A percentile compares a stretch with the other conserved stretches of the same genome.
Conservation (phyloP, 2,329 filamentous ascomycete genomes). For the Balansia obtecta region DNA sequence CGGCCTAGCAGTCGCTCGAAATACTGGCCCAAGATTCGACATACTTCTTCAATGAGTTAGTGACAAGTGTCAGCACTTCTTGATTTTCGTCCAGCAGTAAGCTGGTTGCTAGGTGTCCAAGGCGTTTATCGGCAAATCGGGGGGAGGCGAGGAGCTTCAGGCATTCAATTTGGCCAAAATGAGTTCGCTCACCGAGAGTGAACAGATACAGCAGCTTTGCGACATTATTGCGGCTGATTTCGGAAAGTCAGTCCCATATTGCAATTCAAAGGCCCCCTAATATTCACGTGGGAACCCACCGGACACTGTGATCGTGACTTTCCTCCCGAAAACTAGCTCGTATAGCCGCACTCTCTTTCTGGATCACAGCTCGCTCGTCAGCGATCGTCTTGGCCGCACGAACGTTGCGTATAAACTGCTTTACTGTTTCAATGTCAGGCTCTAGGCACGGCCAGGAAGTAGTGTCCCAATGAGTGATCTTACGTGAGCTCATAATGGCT, state of each 20-base stretch:
- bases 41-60: conserved; percentile 95
- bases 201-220: conserved; percentile 97
- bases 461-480: conserved; percentile 6
- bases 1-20: not conserved
- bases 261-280: not conserved
- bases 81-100: conserved; percentile 94
- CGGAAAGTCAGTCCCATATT: not conserved
- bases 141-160: conserved; percentile 93
- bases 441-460: not conserved
- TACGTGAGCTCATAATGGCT: conserved; percentile 29
- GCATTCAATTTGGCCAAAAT: conserved; percentile 99
- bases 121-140: conserved; percentile 91
- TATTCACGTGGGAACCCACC: conserved; percentile 42
- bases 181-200: conserved; percentile 90
- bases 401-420: conserved; percentile 99
- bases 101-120: conserved; percentile 95
- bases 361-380: conserved; percentile 94
- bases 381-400: conserved; percentile 97
- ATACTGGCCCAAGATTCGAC: conserved; percentile 12
- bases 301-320: conserved; percentile 78
- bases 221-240: conserved; percentile 83
- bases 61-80: conserved; percentile 92
- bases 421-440: conserved; percentile 50
- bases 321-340: conserved; percentile 96
- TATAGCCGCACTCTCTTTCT: conserved; percentile 97